Evolutionary conservation across 192 early-diverging fungal species (phyloP).

Genomic region (Haplosporangium gracile): DNA sequence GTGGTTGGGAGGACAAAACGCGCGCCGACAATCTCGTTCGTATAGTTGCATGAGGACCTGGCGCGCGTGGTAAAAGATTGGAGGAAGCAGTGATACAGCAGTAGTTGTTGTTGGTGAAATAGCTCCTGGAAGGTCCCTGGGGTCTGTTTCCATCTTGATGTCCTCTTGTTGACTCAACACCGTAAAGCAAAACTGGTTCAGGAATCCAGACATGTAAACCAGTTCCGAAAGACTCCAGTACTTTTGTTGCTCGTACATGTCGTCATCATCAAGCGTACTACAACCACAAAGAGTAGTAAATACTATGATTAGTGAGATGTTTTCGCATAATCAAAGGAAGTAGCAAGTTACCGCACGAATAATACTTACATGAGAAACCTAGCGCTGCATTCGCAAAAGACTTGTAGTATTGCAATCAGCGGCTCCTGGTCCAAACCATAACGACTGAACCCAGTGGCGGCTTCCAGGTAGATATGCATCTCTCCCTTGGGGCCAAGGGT

Average conservation of each 20-base stretch:
- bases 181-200: conserved; percentile 76
- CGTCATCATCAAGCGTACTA: conserved; percentile 73
- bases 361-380: conserved; percentile 70
- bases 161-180: conserved; percentile 58
- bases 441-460: conserved; percentile 56
- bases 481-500: conserved; percentile 67
- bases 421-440: conserved; percentile 67
- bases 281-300: not conserved
- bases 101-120: not conserved
- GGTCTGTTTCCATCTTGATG: not conserved
- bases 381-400: conserved; percentile 73
- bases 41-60: conserved; percentile 80
- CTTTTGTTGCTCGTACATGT: conserved; percentile 72
- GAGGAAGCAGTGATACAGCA: conserved; percentile 26
- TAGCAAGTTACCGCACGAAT: not conserved
- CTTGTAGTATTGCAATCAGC: conserved; percentile 66
- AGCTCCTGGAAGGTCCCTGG: not conserved
- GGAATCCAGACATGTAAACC: conserved; percentile 63
- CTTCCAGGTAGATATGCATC: conserved; percentile 69
- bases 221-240: conserved; percentile 67
- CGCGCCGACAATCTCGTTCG: conserved; percentile 66
- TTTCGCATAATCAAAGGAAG: not conserved
- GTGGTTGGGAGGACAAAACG: conserved; percentile 70
- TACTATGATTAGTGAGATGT: not conserved
- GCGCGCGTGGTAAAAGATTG: conserved; percentile 63